Evolutionary conservation across 2,329 filamentous ascomycete genomes (phyloP).

Genomic region (Fusarium piperis): DNA sequence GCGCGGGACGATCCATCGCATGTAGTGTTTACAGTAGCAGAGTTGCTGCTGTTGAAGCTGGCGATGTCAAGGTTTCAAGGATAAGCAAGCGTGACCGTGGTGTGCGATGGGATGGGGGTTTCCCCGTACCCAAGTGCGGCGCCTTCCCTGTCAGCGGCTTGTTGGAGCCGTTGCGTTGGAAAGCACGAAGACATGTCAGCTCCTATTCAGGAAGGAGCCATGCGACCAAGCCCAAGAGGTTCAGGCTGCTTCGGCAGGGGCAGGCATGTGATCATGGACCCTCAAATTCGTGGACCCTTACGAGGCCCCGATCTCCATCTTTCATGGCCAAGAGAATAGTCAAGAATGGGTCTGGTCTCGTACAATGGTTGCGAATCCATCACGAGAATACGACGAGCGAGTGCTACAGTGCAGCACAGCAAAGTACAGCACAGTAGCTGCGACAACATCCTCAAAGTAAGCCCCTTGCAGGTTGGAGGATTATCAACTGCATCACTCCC

Average conservation of each 20-base stretch:
- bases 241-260: background rate
- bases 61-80: background rate
- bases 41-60: slow-evolving; percentile 2
- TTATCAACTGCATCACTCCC: background rate
- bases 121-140: background rate
- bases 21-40: background rate
- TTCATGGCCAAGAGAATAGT: background rate
- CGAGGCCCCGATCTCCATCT: background rate
- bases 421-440: background rate
- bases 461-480: background rate
- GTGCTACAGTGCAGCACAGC: background rate
- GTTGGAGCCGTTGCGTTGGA: background rate
- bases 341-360: background rate
- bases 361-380: background rate
- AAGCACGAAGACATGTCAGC: slow-evolving; percentile 3
- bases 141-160: slow-evolving; percentile 1
- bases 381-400: background rate
- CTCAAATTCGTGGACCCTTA: slow-evolving; percentile 10
- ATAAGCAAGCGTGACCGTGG: background rate
- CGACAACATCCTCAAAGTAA: background rate
- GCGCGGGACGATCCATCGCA: slow-evolving; percentile 6
- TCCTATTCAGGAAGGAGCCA: slow-evolving; percentile 33
- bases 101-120: background rate
- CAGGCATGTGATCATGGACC: slow-evolving; percentile 37
- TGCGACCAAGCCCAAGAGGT: slow-evolving; percentile 4